Conservation (phyloP, 1,284 basidiomycete genomes). For the Ustilago bromivora region DNA sequence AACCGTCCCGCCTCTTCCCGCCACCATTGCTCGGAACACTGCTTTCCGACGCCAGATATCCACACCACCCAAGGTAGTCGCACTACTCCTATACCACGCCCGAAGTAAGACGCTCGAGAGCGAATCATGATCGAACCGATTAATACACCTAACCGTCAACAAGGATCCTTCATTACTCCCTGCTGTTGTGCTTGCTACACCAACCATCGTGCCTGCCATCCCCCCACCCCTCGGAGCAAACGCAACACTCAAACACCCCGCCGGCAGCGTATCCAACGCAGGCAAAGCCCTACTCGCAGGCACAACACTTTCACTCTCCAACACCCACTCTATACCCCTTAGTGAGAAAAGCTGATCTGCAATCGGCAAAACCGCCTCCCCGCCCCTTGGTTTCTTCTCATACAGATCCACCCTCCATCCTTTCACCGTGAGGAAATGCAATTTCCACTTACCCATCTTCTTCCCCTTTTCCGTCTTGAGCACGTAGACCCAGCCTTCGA, state of each 20-base stretch:
- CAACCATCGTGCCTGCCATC: not conserved
- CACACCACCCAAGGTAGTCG: slow-evolving; percentile 3
- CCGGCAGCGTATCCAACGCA: slow-evolving; percentile 32
- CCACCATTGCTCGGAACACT: slow-evolving; percentile 46
- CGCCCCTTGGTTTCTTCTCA: slow-evolving; percentile 41
- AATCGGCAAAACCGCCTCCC: slow-evolving; percentile 23
- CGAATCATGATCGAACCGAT: slow-evolving; percentile 48
- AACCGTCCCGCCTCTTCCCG: slow-evolving; percentile 58
- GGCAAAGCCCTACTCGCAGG: slow-evolving; percentile 33
- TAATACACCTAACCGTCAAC: slow-evolving; percentile 47
- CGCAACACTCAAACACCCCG: slow-evolving; percentile 21
- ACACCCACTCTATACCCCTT: slow-evolving; percentile 33
- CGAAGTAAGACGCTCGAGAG: slow-evolving; percentile 37
- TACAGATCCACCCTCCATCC: slow-evolving; percentile 52
- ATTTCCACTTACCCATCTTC: slow-evolving; percentile 56
- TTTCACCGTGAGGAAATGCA: slow-evolving; percentile 53
- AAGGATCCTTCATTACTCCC: not conserved
- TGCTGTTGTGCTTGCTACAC: not conserved
- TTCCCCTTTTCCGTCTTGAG: slow-evolving; percentile 39
- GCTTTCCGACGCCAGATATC: slow-evolving; percentile 53
- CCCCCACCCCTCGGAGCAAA: slow-evolving; percentile 18
- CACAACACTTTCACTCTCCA: slow-evolving; percentile 22
- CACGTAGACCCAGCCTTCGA: slow-evolving; percentile 60
- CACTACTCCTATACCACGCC: slow-evolving; percentile 31
- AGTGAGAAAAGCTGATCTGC: slow-evolving; percentile 39